These are phyloP conservation scores for Prunus yedoensis DNA, from an alignment of 331 rosid species.

Conservation along the genomic window DNA sequence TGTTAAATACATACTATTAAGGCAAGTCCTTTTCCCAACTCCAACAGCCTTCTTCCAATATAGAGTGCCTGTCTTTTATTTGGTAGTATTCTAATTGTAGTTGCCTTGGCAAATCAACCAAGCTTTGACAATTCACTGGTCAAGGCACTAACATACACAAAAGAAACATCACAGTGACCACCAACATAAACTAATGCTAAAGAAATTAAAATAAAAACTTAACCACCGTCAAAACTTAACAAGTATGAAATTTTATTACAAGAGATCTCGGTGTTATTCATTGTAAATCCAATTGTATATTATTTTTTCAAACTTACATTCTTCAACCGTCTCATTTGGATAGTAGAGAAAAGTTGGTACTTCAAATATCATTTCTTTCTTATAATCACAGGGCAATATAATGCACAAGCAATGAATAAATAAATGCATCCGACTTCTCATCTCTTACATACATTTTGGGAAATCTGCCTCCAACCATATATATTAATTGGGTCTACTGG, in stretches of 20 bases:
- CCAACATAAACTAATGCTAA: too few species aligned
- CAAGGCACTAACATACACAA: background rate
- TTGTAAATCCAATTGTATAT: too few species aligned
- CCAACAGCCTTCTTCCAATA: background rate
- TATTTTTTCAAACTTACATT: too few species aligned
- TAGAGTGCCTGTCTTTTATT: background rate
- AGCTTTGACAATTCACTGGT: background rate
- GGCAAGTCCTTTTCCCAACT: too few species aligned
- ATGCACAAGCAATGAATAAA: background rate
- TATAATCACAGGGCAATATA: background rate
- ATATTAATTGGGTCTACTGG: conserved; percentile 23
- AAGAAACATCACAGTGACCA: too few species aligned
- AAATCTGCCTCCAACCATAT: background rate
- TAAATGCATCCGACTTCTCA: background rate
- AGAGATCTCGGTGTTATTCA: too few species aligned
- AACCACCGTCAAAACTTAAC: too few species aligned
- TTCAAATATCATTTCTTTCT: background rate
- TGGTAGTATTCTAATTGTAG: background rate
- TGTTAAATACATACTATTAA: too few species aligned
- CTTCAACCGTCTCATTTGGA: too few species aligned
- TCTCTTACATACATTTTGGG: background rate
- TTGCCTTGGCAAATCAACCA: background rate
- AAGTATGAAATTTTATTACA: too few species aligned
- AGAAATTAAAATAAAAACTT: too few species aligned
- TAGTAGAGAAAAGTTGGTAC: background rate